Evolutionary conservation across 2,329 filamentous ascomycete species (phyloP).

Genomic region (Aspergillus jensenii): DNA sequence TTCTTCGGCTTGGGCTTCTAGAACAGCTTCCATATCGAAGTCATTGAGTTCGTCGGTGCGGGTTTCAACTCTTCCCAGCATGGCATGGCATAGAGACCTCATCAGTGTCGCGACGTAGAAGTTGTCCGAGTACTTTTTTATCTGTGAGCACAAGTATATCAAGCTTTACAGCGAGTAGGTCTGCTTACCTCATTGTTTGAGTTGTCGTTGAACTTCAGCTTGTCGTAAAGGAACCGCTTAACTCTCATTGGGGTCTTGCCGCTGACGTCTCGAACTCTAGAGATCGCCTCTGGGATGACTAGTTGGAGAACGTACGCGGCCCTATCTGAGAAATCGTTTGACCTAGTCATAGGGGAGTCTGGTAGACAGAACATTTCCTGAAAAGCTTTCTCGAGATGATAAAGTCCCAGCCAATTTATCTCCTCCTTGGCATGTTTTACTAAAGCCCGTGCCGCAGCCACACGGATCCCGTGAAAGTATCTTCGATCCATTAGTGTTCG

Average conservation of each 20-base stretch:
- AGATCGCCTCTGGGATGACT: slow-evolving; percentile 77
- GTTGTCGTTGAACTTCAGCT: slow-evolving; percentile 93
- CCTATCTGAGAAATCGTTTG: slow-evolving; percentile 90
- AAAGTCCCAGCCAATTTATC: slow-evolving; percentile 73
- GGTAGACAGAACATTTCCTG: slow-evolving; percentile 84
- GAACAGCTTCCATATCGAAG: slow-evolving; percentile 48
- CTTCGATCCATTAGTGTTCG: slow-evolving; percentile 87
- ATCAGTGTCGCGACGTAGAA: slow-evolving; percentile 84
- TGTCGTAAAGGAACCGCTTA: slow-evolving; percentile 81
- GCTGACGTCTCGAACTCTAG: slow-evolving; percentile 70
- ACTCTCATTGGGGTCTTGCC: slow-evolving; percentile 77
- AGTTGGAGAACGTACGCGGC: slow-evolving; percentile 81
- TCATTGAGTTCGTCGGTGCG: slow-evolving; percentile 44
- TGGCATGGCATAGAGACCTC: slow-evolving; percentile 57
- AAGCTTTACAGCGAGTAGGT: background rate
- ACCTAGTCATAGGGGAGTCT: slow-evolving; percentile 72
- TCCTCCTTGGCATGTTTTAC: slow-evolving; percentile 72
- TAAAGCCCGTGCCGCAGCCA: slow-evolving; percentile 77
- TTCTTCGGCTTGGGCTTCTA: slow-evolving; percentile 53
- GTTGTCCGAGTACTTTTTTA: slow-evolving; percentile 72
- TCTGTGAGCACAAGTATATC: slow-evolving; percentile 3
- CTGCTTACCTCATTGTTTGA: slow-evolving; percentile 66
- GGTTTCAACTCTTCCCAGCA: slow-evolving; percentile 46
- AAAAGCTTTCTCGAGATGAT: slow-evolving; percentile 82
- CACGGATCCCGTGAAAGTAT: slow-evolving; percentile 91